Conservation (phyloP, 441 rosid genomes). For the Adansonia grandidieri region DNA sequence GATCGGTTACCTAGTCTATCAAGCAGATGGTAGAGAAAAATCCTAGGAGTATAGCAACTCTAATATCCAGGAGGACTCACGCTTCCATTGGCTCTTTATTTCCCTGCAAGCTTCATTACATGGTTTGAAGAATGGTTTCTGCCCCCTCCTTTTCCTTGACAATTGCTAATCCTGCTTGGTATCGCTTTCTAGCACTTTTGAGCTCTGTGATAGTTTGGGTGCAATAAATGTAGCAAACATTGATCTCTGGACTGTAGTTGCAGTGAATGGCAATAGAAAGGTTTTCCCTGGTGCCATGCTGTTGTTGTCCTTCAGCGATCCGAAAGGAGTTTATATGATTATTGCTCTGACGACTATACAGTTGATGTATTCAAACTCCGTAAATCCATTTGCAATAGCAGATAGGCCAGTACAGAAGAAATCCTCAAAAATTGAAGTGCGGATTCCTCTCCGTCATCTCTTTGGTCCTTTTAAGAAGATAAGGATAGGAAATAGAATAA, state of each 20-base stretch:
- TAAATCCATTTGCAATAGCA: conserved; percentile 62
- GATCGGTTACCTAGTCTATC: conserved; percentile 59
- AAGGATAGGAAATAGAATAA: conserved; percentile 46
- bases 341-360: conserved; percentile 59
- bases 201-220: conserved; percentile 52
- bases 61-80: conserved; percentile 67
- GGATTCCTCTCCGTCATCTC: conserved; percentile 55
- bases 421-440: conserved; percentile 39
- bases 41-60: conserved; percentile 68
- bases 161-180: conserved; percentile 50
- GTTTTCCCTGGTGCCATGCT: conserved; percentile 76
- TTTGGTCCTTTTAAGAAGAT: conserved; percentile 58
- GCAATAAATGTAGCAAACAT: conserved; percentile 49
- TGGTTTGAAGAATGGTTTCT: conserved; percentile 73
- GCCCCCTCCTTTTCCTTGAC: conserved; percentile 72
- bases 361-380: conserved; percentile 59
- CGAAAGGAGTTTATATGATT: conserved; percentile 57
- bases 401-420: conserved; percentile 33
- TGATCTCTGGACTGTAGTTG: conserved; percentile 49
- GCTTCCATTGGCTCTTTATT: conserved; percentile 67
- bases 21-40: conserved; percentile 73
- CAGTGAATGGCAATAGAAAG: conserved; percentile 60
- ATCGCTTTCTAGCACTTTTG: conserved; percentile 33
- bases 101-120: conserved; percentile 67
- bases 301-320: conserved; percentile 53